Percentiles rank a stretch among this genome's conserved stretches.
These are phyloP conservation scores for Conringia planisiliqua DNA, from an alignment of 345 rosid genomes.

Conservation along the genomic window DNA sequence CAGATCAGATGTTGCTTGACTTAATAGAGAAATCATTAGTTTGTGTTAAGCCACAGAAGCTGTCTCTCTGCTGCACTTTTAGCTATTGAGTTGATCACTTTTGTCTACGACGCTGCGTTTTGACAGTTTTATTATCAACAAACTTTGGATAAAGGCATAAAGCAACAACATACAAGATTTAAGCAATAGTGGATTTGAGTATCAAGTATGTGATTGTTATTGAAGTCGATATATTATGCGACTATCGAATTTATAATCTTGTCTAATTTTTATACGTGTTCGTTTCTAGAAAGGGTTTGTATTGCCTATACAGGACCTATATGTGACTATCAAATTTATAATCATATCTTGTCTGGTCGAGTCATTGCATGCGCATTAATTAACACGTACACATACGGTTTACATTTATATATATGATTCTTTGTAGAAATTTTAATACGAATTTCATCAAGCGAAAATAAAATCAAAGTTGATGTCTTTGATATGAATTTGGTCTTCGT, in stretches of 20 bases:
- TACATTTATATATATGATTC: too few species aligned
- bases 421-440: too few species aligned
- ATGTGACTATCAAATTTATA: too few species aligned
- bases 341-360: background rate
- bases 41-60: too few species aligned
- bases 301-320: background rate
- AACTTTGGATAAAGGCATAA: background rate
- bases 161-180: background rate
- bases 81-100: background rate
- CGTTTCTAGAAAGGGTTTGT: background rate
- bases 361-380: background rate
- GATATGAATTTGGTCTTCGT: background rate
- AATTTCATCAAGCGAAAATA: background rate
- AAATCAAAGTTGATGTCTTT: background rate
- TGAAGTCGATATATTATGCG: background rate
- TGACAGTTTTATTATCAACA: background rate
- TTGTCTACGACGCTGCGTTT: conserved; percentile 8
- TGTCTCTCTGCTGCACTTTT: background rate
- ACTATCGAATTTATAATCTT: background rate
- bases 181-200: background rate
- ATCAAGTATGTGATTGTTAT: background rate
- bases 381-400: background rate
- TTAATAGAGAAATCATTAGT: too few species aligned
- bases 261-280: background rate
- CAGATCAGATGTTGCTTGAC: background rate